Conservation (phyloP, 164 flowering plant species). For the Macadamia tetraphylla region DNA sequence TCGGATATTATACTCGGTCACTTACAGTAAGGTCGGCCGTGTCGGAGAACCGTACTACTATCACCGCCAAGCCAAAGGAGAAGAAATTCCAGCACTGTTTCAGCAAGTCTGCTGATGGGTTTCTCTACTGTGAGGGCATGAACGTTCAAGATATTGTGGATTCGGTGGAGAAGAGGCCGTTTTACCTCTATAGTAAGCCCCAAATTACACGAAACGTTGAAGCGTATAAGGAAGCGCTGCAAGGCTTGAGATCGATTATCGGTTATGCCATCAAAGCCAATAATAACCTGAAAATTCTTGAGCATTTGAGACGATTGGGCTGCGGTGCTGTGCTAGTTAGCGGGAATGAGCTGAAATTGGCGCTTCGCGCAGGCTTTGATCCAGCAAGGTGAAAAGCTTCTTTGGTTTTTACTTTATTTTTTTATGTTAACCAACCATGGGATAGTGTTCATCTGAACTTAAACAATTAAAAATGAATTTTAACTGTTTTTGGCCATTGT, state of each 20-base stretch:
- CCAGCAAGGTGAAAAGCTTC: conserved; percentile 55
- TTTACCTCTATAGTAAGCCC: conserved; percentile 83
- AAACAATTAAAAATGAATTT: too few species aligned
- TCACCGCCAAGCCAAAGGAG: conserved; percentile 16
- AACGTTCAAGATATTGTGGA: conserved; percentile 71
- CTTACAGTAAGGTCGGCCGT: conserved; percentile 32
- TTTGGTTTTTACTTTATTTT: too few species aligned
- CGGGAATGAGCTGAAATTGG: conserved; percentile 85
- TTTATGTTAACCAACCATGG: not conserved
- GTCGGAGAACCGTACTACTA: conserved; percentile 24
- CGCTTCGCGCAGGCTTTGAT: conserved; percentile 89
- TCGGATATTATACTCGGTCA: conserved; percentile 19
- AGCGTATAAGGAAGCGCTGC: conserved; percentile 79
- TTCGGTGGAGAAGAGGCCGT: conserved; percentile 67
- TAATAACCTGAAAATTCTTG: conserved; percentile 80
- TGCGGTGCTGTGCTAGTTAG: conserved; percentile 97
- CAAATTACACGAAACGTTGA: conserved; percentile 77
- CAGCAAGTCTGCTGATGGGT: conserved; percentile 68
- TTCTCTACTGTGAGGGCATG: conserved; percentile 64
- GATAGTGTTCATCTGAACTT: not conserved
- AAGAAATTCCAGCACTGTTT: conserved; percentile 68
- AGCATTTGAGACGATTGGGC: conserved; percentile 84
- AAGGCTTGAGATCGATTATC: conserved; percentile 64
- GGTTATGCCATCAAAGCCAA: conserved; percentile 97
- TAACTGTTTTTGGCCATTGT: too few species aligned